Base-by-base conservation (phyloP, 371 early-diverging fungal genomes). In the Mycotypha africana region DNA sequence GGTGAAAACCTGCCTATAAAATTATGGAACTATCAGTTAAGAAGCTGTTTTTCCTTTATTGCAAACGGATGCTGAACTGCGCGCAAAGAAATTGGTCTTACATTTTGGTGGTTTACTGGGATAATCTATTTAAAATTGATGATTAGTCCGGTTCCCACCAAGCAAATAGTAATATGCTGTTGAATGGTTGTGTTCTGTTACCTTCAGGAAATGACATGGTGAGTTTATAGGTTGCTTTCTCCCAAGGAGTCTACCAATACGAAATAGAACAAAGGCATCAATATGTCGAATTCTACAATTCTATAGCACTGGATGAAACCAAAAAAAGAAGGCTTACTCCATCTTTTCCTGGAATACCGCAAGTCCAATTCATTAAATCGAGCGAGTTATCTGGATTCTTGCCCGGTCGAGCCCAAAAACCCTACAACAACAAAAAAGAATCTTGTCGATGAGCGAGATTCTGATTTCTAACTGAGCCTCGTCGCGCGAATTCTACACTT, bases 321-420 rank as follows among this genome's bases (percentile, higher is more conserved):
- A 28, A 28, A 28, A 28, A 28, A 28, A 28, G 15, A 33, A 9
- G 15, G 14, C 4, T 60, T 74, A 82, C 82, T 37, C 68, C 69
- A 36, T 74, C 63, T 65, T 88, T 86, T 58, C 97, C 98, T 23
- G 98, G 98, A 58, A 98, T 97, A 30, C 97, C 97, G 30, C 88
- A 91, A 20, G 85, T 74, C 98, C 98, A 98, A 31, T 63, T 74
- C 83, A 90, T 84, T 34, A 98, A 67, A 65, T 97, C 87, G 40
- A 94, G 57, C 4, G 84, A 78, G 23, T 79, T 85, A 61, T 95
- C 92, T 0, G 68, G 64, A 44, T 82, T 84, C 70, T 93, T 97
- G 19, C 76, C 81, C 6, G 98, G 98, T 28, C 85, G 74, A 11
- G 92, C 91, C 67, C 85, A 89, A 56, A 90, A 90, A 0, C 92